Conservation (phyloP, 1,139 yeast species). For the Protomyces inouyei region DNA sequence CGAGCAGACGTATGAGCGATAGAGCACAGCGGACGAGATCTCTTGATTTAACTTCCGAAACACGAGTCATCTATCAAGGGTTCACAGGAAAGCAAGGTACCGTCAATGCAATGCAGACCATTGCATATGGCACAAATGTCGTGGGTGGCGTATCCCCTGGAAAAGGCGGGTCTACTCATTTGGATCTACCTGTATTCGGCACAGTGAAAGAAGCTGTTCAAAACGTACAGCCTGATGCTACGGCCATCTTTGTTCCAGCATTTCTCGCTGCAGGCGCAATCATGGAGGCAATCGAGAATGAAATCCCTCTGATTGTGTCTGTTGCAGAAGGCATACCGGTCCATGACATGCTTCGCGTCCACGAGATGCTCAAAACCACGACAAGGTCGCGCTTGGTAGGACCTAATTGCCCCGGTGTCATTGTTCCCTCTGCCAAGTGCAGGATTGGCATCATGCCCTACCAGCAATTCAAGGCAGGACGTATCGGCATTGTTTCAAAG, state of each 20-base stretch:
- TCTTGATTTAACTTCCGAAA: slow-evolving; percentile 3
- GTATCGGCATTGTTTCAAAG: slow-evolving; percentile 21
- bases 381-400: slow-evolving; percentile 7
- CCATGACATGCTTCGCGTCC: slow-evolving; percentile 15
- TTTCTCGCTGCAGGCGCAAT: slow-evolving; percentile 21
- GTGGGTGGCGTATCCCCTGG: slow-evolving; percentile 25
- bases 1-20: not conserved
- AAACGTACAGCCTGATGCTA: slow-evolving; percentile 11
- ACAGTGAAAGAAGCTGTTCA: slow-evolving; percentile 6
- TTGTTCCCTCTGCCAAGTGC: slow-evolving; percentile 3
- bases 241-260: slow-evolving; percentile 25
- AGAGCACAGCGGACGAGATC: not conserved
- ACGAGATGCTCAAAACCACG: slow-evolving; percentile 7
- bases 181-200: slow-evolving; percentile 15
- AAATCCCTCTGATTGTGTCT: slow-evolving; percentile 16
- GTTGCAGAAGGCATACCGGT: slow-evolving; percentile 18
- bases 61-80: slow-evolving; percentile 39
- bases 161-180: slow-evolving; percentile 15
- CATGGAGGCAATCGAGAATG: slow-evolving; percentile 15
- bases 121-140: slow-evolving; percentile 76
- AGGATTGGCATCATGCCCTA: slow-evolving; percentile 25
- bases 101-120: slow-evolving; percentile 93
- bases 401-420: slow-evolving; percentile 23
- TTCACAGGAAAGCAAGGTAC: slow-evolving; percentile 97
- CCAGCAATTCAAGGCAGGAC: slow-evolving; percentile 10